Percentiles rank a stretch among this genome's conserved stretches.
Evolutionary conservation across 352 stramenopile genomes (phyloP).

Genomic region (Ochromonadaceae sp.): DNA sequence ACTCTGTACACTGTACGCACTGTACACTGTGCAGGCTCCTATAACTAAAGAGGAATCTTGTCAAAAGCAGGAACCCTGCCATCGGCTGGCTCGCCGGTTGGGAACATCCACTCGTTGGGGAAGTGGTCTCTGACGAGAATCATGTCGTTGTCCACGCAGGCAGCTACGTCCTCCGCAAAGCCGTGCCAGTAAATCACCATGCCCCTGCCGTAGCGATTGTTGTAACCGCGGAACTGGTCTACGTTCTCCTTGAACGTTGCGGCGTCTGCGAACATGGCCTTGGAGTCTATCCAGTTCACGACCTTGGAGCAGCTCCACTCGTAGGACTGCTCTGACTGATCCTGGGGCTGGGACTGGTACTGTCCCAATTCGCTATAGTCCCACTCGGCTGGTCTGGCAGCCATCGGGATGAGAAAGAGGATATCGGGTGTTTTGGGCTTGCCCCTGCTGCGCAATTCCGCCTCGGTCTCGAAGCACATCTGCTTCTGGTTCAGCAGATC

Average conservation of each 20-base stretch:
- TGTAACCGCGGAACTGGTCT: conserved; percentile 34
- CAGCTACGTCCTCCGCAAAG: conserved; percentile 40
- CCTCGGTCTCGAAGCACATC: conserved; percentile 14
- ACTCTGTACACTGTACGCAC: too few species aligned
- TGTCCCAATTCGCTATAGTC: too few species aligned
- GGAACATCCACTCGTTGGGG: conserved; percentile 8
- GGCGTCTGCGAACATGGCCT: conserved; percentile 19
- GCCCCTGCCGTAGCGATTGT: conserved; percentile 56
- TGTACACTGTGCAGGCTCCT: too few species aligned
- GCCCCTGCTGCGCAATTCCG: background rate
- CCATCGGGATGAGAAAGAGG: conserved; percentile 11
- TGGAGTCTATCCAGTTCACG: conserved; percentile 14
- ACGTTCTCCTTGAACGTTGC: conserved; percentile 20
- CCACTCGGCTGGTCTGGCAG: too few species aligned
- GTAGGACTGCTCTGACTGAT: too few species aligned
- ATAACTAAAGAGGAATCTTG: background rate
- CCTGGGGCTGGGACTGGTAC: too few species aligned
- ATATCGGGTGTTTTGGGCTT: conserved; percentile 17
- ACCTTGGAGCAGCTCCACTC: too few species aligned
- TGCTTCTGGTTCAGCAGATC: background rate
- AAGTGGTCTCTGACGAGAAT: conserved; percentile 7
- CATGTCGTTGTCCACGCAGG: background rate
- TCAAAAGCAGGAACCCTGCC: background rate
- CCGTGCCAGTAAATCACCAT: conserved; percentile 72
- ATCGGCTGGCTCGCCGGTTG: conserved; percentile 6